These are phyloP conservation scores for Boletus sp. DNA, from an alignment of 1,284 basidiomycete species.

Conservation along the genomic window DNA sequence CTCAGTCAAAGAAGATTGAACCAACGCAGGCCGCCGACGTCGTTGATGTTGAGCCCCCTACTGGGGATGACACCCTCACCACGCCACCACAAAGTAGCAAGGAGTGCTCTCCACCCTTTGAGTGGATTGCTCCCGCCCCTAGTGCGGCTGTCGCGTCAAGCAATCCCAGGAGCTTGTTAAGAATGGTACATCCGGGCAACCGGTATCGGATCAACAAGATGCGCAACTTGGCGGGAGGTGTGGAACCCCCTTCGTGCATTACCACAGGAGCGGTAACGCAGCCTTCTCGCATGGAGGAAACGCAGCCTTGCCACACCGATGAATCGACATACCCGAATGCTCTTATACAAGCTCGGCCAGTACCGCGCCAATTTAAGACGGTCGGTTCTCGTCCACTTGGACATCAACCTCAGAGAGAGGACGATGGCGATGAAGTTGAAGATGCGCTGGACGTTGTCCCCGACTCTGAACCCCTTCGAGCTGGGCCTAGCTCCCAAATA, in stretches of 20 bases:
- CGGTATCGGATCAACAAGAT: slow-evolving; percentile 31
- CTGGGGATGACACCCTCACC: background rate
- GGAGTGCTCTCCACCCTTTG: slow-evolving; percentile 18
- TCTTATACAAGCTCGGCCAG: background rate
- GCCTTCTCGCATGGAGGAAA: slow-evolving; percentile 20
- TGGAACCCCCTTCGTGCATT: slow-evolving; percentile 22
- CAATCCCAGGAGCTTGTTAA: slow-evolving; percentile 32
- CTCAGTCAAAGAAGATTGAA: slow-evolving; percentile 22
- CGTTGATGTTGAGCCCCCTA: background rate
- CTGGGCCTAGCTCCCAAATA: slow-evolving; percentile 9
- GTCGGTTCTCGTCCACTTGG: background rate
- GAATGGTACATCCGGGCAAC: slow-evolving; percentile 33
- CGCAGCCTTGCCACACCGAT: slow-evolving; percentile 8
- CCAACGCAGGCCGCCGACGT: slow-evolving; percentile 1
- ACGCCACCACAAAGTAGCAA: slow-evolving; percentile 1
- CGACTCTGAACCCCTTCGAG: slow-evolving; percentile 51
- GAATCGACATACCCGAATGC: background rate
- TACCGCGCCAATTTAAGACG: background rate
- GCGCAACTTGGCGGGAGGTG: slow-evolving; percentile 20
- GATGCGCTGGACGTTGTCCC: slow-evolving; percentile 48
- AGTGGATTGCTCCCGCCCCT: slow-evolving; percentile 27
- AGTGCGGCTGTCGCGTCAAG: slow-evolving; percentile 22
- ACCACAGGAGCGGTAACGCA: slow-evolving; percentile 22
- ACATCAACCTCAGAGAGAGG: background rate
- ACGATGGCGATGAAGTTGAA: slow-evolving; percentile 14